phyloP scores from a whole-genome alignment of 106 monocot genomes.

The Platanthera guangdongensis region DNA sequence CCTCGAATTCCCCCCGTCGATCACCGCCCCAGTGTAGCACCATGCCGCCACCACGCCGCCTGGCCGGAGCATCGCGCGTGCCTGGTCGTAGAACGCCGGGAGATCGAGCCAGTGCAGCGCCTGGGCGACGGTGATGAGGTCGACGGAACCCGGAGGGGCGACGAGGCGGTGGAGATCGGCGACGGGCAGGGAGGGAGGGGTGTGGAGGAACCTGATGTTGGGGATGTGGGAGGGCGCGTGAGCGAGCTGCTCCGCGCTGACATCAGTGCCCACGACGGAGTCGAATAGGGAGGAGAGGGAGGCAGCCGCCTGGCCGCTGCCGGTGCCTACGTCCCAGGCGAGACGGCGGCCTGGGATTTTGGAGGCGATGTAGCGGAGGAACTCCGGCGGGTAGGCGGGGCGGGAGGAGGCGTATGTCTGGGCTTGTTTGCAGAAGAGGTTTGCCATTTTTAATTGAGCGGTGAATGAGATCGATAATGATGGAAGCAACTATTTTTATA shows the following conservation, averaged over 20 bases:
- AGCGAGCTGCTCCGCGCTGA: conserved; percentile 54
- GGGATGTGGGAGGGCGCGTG: conserved; percentile 28
- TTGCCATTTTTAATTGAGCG: conserved; percentile 32
- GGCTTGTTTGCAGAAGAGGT: conserved; percentile 61
- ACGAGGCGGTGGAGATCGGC: conserved; percentile 24
- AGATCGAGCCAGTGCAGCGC: conserved; percentile 86
- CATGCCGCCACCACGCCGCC: conserved; percentile 65
- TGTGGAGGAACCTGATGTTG: conserved; percentile 57
- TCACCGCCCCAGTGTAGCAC: conserved; percentile 42
- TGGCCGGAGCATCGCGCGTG: conserved; percentile 31
- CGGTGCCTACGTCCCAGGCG: conserved; percentile 90
- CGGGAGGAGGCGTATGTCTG: conserved; percentile 43
- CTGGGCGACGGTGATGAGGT: conserved; percentile 72
- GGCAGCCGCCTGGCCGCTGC: conserved; percentile 70
- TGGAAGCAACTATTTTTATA: too few species aligned
- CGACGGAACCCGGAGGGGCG: conserved; percentile 33
- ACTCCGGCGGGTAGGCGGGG: conserved; percentile 62
- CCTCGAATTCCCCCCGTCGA: conserved; percentile 7
- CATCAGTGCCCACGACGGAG: conserved; percentile 56
- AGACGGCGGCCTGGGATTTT: conserved; percentile 41
- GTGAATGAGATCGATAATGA: too few species aligned
- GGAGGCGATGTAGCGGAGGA: conserved; percentile 68
- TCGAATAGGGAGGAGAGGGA: conserved; percentile 30
- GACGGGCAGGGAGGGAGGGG: conserved; percentile 21
- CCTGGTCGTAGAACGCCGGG: conserved; percentile 49